Evolutionary conservation across 805 yeast genomes (phyloP).

Genomic region (Sugiyamaella valdiviana): DNA sequence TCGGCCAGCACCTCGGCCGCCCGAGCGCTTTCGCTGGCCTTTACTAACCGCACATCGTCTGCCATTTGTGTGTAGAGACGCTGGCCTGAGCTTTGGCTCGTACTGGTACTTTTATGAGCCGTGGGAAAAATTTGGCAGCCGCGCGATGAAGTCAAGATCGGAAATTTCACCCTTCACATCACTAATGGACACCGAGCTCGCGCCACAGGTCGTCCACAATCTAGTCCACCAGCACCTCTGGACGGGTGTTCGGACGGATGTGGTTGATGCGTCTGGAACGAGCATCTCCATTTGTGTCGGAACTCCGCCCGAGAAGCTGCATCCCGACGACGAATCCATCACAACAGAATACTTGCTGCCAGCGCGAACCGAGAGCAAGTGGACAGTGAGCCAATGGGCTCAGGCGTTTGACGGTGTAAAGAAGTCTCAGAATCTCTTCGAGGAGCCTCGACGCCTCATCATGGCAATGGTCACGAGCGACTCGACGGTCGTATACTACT

Average conservation of each 20-base stretch:
- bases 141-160: neutral
- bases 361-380: constrained; percentile 23
- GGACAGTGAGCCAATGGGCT: constrained; percentile 33
- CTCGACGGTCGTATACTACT: constrained; percentile 39
- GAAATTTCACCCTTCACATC: neutral
- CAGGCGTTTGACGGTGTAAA: constrained; percentile 27
- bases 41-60: constrained; percentile 13
- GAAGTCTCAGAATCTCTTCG: constrained; percentile 5
- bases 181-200: neutral
- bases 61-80: neutral
- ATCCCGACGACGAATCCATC: constrained; percentile 25
- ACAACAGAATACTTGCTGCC: constrained; percentile 26
- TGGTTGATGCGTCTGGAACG: constrained; percentile 10
- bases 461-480: constrained; percentile 40
- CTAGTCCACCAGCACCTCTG: constrained; percentile 35
- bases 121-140: neutral
- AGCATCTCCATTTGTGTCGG: constrained; percentile 23
- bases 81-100: neutral
- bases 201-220: constrained; percentile 19
- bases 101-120: too few species aligned
- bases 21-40: constrained; percentile 41
- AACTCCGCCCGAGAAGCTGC: constrained; percentile 32
- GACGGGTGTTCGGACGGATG: constrained; percentile 24
- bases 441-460: constrained; percentile 26
- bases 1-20: constrained; percentile 49